Base-by-base conservation (phyloP, 306 rosid genomes). In the Lathyrus tuberosus region DNA sequence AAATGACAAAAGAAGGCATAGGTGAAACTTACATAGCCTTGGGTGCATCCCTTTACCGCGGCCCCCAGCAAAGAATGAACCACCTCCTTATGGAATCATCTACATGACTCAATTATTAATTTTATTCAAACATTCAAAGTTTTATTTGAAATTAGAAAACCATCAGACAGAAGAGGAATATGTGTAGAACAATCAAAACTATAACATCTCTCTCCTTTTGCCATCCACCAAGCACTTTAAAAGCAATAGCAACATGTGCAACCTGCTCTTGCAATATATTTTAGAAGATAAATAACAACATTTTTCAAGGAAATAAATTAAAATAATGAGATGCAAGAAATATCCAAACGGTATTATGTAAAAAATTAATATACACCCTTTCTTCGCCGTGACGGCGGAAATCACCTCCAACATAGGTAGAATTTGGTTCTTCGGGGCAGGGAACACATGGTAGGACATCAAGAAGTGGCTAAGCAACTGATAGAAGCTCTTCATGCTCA, bases 21-120 rank as follows among this genome's bases (percentile, higher is more conserved):
- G 20, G 72, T 58, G 46, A 79, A 71, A 87, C 95, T 78, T 75
- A 92, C 96, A 92, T 75, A 92, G 95, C 79, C 98, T 82, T 64
- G 96, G 89, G 88, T 89, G 98, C 98, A 92, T 92, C 81, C 96
- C 96, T 81, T 92, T 92, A 67, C 98, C 98, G 0, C 95, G 96
- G 1, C 97, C 97, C n/a, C 48, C 98, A 2, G 96, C 96, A 37
- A 96, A 92, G 88, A 92, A 92, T 9, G 98, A 89, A 2, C 98
- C 95, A 57, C 98, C 98, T 51, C 98, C 98, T 74, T 95, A 96
- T 96, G 89, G 87, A 69, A 92, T 92, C 89, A 86, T 77, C 97
- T 92, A 76, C 81, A 78, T 30, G 42, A 65, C 56, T 80, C 54
- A 74, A 54, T 73, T 17, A 40, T 74, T 71, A 68, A 3, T 44